Base-by-base conservation (phyloP, 169 alveolate species). In the Cryptosporidium baileyi region DNA sequence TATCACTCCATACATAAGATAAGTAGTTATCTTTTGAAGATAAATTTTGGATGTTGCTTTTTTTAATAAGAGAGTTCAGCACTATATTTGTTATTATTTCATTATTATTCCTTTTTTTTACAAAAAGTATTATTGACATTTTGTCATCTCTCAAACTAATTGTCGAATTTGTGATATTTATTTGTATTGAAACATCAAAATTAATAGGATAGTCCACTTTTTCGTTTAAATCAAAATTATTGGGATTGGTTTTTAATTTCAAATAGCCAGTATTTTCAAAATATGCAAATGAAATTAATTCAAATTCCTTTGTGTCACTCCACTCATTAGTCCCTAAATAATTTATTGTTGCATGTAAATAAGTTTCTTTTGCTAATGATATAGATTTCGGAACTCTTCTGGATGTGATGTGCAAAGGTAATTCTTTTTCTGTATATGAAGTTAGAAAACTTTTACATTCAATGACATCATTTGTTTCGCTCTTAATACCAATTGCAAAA, bases 1-100 rank as follows among this genome's bases (percentile, higher is more conserved):
- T 19, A 34, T 74, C 61, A 36, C 49, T 24, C 85, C 85, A 74
- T 8, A 57, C 67, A 54, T 74, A 74, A 38, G 85, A 51, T 15
- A 74, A 67, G 36, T 54, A 74, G 11, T 36, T 67, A 0, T 45
- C 67, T 13, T 32, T 15, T 24, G 61, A 34, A 9, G 13, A 38
- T 34, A 74, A 19, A 34, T 74, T 74, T 13, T 74, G 60, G 17
- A 65, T 49, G 26, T 65, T 65, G 3, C 51, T 47, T 47, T 62
- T 65, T 65, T 47, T 65, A 24, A 65, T 62, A 15, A 65, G 22
- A 2, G 43, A 24, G 24, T 74, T 54, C 45, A 74, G 34, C 15
- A 57, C n/a, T 57, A 57, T 22, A 7, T 22, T 24, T 43, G 22
- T 74, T 32, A 38, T 40, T 15, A 13, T 11, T 13, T 54, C 74